phyloP scores from a whole-genome alignment of 139 green algal genomes.

The Coccomyxa sp. region DNA sequence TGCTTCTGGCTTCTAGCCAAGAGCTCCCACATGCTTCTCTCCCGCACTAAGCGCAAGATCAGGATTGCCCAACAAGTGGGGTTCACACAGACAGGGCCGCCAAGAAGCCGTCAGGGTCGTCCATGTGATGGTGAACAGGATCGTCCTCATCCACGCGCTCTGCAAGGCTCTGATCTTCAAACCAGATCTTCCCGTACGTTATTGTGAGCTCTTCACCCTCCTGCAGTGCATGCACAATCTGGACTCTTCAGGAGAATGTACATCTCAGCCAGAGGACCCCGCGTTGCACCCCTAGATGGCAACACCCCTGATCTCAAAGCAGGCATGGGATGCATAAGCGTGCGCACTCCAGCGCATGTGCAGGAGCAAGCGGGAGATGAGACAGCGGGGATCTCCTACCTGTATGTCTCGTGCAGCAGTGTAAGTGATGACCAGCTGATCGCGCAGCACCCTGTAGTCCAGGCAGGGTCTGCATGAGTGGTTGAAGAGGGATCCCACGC shows the following conservation, averaged over 20 bases:
- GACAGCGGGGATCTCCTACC: too few relatives aligned
- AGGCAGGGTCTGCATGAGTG: conserved; percentile 14
- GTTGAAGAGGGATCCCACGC: conserved; percentile 24
- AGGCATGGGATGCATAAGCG: too few relatives aligned
- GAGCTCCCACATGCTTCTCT: too few relatives aligned
- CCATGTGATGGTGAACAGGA: conserved; percentile 21
- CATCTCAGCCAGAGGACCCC: too few relatives aligned
- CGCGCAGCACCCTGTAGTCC: conserved; percentile 21
- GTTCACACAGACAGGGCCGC: conserved; percentile 6
- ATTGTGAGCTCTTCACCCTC: conserved; percentile 31
- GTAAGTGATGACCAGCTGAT: conserved; percentile 9
- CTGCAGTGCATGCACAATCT: not conserved
- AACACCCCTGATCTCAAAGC: too few relatives aligned
- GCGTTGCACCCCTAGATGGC: too few relatives aligned
- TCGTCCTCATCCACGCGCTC: not conserved
- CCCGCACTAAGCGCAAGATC: too few relatives aligned
- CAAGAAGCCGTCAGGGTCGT: conserved; percentile 14
- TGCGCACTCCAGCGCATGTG: too few relatives aligned
- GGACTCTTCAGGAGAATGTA: not conserved
- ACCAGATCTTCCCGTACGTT: conserved; percentile 29
- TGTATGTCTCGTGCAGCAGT: conserved; percentile 4
- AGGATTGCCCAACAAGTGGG: too few relatives aligned
- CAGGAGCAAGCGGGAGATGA: too few relatives aligned
- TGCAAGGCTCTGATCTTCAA: conserved; percentile 7
- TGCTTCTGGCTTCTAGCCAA: too few relatives aligned